Conservation (phyloP, 257 asterid species). For the Craterostigma plantagineum region DNA sequence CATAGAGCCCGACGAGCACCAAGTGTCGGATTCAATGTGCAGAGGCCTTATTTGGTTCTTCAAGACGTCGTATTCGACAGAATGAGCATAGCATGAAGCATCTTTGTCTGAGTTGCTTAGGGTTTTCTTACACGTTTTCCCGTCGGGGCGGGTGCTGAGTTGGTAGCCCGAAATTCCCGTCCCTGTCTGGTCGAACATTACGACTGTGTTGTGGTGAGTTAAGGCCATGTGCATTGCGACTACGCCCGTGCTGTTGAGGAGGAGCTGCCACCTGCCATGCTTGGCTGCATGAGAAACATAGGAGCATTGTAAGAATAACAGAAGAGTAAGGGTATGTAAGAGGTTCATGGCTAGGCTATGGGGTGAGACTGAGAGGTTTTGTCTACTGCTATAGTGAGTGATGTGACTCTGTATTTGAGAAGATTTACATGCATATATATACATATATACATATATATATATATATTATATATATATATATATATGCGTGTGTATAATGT, state of each 20-base stretch:
- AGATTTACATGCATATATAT: no score
- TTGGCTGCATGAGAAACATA: no score
- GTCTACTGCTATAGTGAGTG: no score
- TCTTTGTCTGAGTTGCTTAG: conserved; percentile 15
- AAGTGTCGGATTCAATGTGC: conserved; percentile 20
- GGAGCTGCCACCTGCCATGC: conserved; percentile 34
- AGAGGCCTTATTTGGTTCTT: conserved; percentile 32
- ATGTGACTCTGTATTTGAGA: no score
- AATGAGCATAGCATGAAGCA: conserved; percentile 38
- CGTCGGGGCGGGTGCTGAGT: conserved; percentile 16
- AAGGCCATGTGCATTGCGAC: conserved; percentile 59
- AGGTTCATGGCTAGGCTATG: no score
- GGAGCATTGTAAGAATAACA: no score
- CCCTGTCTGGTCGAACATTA: conserved; percentile 32
- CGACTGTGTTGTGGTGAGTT: conserved; percentile 36
- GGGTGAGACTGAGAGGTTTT: no score
- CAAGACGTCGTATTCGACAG: conserved; percentile 32
- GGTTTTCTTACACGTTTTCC: conserved; percentile 15
- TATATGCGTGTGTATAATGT: no score
- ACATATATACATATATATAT: no score
- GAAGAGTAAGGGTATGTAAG: no score
- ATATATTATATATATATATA: no score
- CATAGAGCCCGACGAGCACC: conserved; percentile 46
- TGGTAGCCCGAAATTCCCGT: conserved; percentile 21
- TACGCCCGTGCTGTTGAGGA: conserved; percentile 35